A percentile compares a stretch with the other conserved stretches of the same genome.
Conservation (phyloP, 2,329 filamentous ascomycete species). For the Exserohilum turcica region DNA sequence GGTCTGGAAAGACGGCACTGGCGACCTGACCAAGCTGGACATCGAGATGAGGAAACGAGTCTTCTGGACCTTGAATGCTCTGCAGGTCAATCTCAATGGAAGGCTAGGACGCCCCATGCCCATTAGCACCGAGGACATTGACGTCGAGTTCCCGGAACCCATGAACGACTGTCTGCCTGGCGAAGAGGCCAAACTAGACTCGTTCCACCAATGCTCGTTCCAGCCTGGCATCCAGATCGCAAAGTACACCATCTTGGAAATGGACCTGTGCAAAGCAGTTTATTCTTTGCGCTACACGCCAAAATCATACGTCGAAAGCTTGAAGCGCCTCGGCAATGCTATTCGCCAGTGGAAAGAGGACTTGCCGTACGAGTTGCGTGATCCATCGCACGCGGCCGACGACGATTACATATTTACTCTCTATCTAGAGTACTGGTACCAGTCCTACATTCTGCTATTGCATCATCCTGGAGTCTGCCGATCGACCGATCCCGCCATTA, state of each 20-base stretch:
- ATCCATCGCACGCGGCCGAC: constrained; percentile 51
- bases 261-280: constrained; percentile 77
- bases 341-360: constrained; percentile 66
- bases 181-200: constrained; percentile 53
- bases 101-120: constrained; percentile 79
- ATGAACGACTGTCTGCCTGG: constrained; percentile 73
- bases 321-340: constrained; percentile 69
- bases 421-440: constrained; percentile 57
- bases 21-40: constrained; percentile 60
- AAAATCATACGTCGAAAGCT: constrained; percentile 65
- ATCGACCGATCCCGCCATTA: constrained; percentile 63
- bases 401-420: constrained; percentile 56
- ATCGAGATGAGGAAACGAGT: constrained; percentile 78
- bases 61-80: constrained; percentile 73
- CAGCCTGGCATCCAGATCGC: constrained; percentile 69
- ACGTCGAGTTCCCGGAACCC: constrained; percentile 74
- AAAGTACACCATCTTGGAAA: constrained; percentile 68
- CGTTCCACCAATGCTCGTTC: constrained; percentile 66
- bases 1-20: constrained; percentile 56
- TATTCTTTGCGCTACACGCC: constrained; percentile 71
- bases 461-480: constrained; percentile 60
- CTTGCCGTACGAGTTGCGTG: constrained; percentile 66
- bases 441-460: constrained; percentile 57
- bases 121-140: constrained; percentile 74
- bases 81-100: constrained; percentile 72